phyloP scores from a whole-genome alignment of 2,329 filamentous ascomycete genomes.

The Cryphonectria japonica region DNA sequence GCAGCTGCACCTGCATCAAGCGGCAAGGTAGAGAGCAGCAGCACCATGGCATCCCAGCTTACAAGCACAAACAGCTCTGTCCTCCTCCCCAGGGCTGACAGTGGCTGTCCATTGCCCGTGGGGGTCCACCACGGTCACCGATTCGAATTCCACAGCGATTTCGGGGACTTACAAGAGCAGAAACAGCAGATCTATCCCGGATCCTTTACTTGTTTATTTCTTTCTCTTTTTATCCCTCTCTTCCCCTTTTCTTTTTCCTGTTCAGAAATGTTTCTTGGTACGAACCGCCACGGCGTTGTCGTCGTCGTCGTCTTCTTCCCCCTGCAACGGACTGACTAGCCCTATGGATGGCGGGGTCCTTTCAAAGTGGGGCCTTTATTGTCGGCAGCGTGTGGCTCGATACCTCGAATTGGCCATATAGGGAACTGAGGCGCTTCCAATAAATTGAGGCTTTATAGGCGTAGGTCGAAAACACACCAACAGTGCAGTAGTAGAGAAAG shows the following conservation, averaged over 20 bases:
- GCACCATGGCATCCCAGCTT: constrained; percentile 9
- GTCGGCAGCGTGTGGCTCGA: constrained; percentile 7
- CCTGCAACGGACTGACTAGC: constrained; percentile 6
- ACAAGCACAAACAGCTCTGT: background rate
- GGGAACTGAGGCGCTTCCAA: background rate
- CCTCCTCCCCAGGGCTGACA: constrained; percentile 14
- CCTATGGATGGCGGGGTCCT: background rate
- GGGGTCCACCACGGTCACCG: constrained; percentile 4
- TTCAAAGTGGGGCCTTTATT: constrained; percentile 20
- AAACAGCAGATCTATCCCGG: background rate
- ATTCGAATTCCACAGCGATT: background rate
- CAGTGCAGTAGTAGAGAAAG: constrained; percentile 2
- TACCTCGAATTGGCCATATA: constrained; percentile 1
- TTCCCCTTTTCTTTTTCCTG: background rate
- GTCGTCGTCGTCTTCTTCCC: background rate
- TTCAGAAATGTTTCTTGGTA: background rate
- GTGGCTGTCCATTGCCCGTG: constrained; percentile 8
- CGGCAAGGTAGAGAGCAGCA: background rate
- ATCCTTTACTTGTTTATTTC: background rate
- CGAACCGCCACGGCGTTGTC: background rate
- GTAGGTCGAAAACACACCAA: background rate
- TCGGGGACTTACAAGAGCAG: constrained; percentile 21
- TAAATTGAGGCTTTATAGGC: background rate
- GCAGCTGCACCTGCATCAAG: background rate
- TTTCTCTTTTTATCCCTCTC: background rate